phyloP scores from a whole-genome alignment of 1,284 basidiomycete genomes.

The Apiotrichum porosum region DNA sequence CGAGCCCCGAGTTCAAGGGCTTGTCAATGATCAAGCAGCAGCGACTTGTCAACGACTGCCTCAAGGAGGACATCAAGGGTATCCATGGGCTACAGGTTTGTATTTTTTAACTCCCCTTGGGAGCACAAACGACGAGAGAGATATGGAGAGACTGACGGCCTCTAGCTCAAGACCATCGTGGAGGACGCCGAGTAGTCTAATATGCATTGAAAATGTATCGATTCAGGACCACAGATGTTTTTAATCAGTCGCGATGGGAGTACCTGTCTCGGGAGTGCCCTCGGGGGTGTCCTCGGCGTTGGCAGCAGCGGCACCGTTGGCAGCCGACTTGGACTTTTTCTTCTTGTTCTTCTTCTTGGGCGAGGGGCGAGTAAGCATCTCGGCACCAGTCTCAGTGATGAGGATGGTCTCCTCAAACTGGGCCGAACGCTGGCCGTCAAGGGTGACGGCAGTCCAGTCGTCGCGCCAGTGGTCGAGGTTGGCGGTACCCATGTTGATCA shows the following conservation, averaged over 20 bases:
- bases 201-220: slow-evolving; percentile 15
- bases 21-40: slow-evolving; percentile 89
- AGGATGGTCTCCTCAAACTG: slow-evolving; percentile 93
- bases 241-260: slow-evolving; percentile 17
- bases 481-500: slow-evolving; percentile 78
- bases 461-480: slow-evolving; percentile 46
- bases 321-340: slow-evolving; percentile 30
- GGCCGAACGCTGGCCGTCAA: slow-evolving; percentile 79
- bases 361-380: slow-evolving; percentile 68
- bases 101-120: slow-evolving; percentile 1
- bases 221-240: not conserved
- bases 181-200: slow-evolving; percentile 23
- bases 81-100: slow-evolving; percentile 93
- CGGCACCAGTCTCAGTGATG: slow-evolving; percentile 85
- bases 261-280: slow-evolving; percentile 18
- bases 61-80: slow-evolving; percentile 84
- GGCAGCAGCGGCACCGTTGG: slow-evolving; percentile 12
- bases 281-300: slow-evolving; percentile 9
- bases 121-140: no score
- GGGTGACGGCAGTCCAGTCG: slow-evolving; percentile 89
- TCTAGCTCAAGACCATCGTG: slow-evolving; percentile 40
- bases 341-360: slow-evolving; percentile 39
- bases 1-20: slow-evolving; percentile 78
- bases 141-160: not conserved
- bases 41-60: slow-evolving; percentile 75